Percentiles rank a stretch among this genome's conserved stretches.
Evolutionary conservation across 495 filamentous ascomycete genomes (phyloP).

Genomic region (Tuber indicum): DNA sequence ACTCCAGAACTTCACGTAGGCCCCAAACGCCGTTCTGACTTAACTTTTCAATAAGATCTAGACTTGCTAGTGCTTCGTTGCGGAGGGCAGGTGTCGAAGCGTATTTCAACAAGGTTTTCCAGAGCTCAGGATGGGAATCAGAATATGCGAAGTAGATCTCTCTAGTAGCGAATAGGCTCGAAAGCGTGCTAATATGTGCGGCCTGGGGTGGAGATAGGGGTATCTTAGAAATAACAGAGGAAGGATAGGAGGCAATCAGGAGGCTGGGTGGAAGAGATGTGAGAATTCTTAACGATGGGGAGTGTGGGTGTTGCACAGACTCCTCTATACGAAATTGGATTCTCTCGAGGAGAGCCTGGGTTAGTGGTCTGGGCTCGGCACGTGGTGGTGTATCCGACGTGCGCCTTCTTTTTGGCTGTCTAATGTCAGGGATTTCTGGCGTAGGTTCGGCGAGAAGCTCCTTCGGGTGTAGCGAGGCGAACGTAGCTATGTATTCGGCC

Average conservation of each 20-base stretch:
- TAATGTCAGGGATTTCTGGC: slow-evolving; percentile 13
- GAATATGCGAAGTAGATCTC: slow-evolving; percentile 24
- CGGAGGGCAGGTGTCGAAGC: slow-evolving; percentile 27
- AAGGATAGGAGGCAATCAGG: slow-evolving; percentile 11
- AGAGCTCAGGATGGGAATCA: slow-evolving; percentile 21
- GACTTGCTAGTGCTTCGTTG: slow-evolving; percentile 30
- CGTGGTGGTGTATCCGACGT: slow-evolving; percentile 3
- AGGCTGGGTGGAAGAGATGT: slow-evolving; percentile 25
- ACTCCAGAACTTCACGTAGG: slow-evolving; percentile 21
- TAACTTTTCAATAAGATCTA: slow-evolving; percentile 32
- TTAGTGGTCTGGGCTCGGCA: slow-evolving; percentile 6
- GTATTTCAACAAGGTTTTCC: slow-evolving; percentile 17
- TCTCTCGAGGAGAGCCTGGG: slow-evolving; percentile 21
- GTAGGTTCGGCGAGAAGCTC: slow-evolving; percentile 16
- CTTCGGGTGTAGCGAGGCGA: slow-evolving; percentile 18
- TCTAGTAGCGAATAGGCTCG: slow-evolving; percentile 21
- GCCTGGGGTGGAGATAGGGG: slow-evolving; percentile 31
- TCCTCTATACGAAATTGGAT: slow-evolving; percentile 17
- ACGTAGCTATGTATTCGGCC: slow-evolving; percentile 33
- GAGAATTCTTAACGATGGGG: slow-evolving; percentile 26
- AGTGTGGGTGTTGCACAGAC: slow-evolving; percentile 19
- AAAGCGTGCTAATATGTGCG: slow-evolving; percentile 25
- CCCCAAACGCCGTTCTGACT: slow-evolving; percentile 25
- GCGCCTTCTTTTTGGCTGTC: slow-evolving; percentile 12
- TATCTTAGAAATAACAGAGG: slow-evolving; percentile 14